phyloP scores from a whole-genome alignment of 805 yeast genomes.

The Hanseniaspora hatyaiensis region DNA sequence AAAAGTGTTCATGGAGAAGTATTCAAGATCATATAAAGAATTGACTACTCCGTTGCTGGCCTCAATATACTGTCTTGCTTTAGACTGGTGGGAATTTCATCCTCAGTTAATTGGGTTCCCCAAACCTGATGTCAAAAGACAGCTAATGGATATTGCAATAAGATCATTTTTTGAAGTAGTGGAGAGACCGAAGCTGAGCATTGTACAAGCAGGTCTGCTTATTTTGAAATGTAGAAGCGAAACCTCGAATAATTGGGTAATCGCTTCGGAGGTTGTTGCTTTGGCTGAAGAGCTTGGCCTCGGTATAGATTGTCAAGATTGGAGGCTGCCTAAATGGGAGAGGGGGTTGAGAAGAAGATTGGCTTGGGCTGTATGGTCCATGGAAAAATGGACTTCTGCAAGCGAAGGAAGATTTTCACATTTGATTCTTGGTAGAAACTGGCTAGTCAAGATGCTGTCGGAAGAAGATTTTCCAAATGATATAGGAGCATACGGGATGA shows the following conservation, averaged over 20 bases:
- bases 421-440: conserved; percentile 54
- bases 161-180: conserved; percentile 57
- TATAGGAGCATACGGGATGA: conserved; percentile 29
- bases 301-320: conserved; percentile 77
- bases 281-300: conserved; percentile 83
- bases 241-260: conserved; percentile 67
- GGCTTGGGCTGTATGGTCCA: conserved; percentile 92
- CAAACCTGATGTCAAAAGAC: conserved; percentile 59
- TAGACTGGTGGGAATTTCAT: conserved; percentile 80
- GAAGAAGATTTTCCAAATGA: conserved; percentile 70
- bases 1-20: conserved; percentile 81
- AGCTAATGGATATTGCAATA: conserved; percentile 57
- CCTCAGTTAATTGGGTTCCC: conserved; percentile 63
- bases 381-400: conserved; percentile 82
- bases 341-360: conserved; percentile 73
- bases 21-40: conserved; percentile 80
- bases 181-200: conserved; percentile 78
- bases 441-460: conserved; percentile 61
- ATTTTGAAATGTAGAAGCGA: conserved; percentile 49
- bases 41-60: conserved; percentile 84
- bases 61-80: conserved; percentile 76
- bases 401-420: conserved; percentile 80
- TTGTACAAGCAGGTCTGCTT: conserved; percentile 80
- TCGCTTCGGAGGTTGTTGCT: conserved; percentile 77
- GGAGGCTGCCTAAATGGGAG: conserved; percentile 95